Evolutionary conservation across 495 filamentous ascomycete genomes (phyloP), one percentile per base, ranked within the genome.

Genomic region (Rostrohypoxylon terebratum): DNA sequence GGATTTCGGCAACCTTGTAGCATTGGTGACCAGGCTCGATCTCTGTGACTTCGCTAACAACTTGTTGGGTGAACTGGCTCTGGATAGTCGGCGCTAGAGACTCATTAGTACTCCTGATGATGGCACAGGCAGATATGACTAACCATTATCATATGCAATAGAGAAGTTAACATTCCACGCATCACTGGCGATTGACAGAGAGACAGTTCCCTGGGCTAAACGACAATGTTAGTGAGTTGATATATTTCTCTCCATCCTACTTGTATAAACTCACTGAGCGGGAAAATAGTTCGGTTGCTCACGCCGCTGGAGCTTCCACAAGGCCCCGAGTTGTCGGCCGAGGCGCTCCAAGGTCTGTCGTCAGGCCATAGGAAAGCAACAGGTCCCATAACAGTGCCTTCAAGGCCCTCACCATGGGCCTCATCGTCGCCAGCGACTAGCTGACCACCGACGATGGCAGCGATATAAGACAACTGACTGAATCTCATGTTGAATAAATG

Each of bases 291-390:
- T 59, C 84, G 73, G 61, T 84, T 83, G 2, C 59, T 53, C 3
- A 81, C 76, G 0, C 78, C 77, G 18, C 77, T 76, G 14, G 76
- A 69, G 16, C 82, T 85, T 21, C 85, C 84, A 51, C 84, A 87
- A 6, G 85, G 85, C 0, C 78, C 80, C 10, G 67, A 80, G 63
- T 85, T 87, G 62, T 87, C 85, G 18, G 78, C 61, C 1, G 77
- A 75, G 53, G 79, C 81, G 59, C 74, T 78, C 83, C 84, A 87
- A 2, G 74, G 61, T 25, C 85, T 79, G 69, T 85, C 81, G 6
- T 77, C 76, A 3, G 85, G 85, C 85, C 85, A 87, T 31, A 87
- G 72, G 68, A 87, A 87, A 20, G 84, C 85, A 16, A 83, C 85
- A 4, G 85, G 83, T 0, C 85, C 85, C 84, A 87, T 87, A n/a